A percentile compares a stretch with the other conserved stretches of the same genome.
These are phyloP conservation scores for Mycotypha africana DNA, from an alignment of 371 early-diverging fungal species.

Conservation along the genomic window DNA sequence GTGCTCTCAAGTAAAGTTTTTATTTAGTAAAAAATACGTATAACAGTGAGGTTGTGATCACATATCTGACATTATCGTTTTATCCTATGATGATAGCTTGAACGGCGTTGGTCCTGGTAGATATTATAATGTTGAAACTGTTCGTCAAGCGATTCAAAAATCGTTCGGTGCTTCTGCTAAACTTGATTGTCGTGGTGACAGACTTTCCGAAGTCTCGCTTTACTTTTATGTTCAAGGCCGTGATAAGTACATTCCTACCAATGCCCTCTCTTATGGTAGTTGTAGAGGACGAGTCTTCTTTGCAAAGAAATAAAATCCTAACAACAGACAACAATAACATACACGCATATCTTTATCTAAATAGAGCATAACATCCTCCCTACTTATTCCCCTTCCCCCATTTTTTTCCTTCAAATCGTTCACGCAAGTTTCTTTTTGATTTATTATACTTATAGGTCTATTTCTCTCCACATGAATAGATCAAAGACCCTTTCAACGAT, in stretches of 20 bases:
- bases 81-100: constrained; percentile 18
- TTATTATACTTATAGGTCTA: too few relatives aligned
- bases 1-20: constrained; percentile 35
- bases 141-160: constrained; percentile 27
- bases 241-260: constrained; percentile 25
- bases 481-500: too few relatives aligned
- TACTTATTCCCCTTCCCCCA: too few relatives aligned
- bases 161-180: constrained; percentile 23
- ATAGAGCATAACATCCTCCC: too few relatives aligned
- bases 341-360: too few relatives aligned
- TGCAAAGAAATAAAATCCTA: constrained; percentile 28
- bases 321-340: too few relatives aligned
- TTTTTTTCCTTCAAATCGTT: too few relatives aligned
- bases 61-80: too few relatives aligned
- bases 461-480: too few relatives aligned
- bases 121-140: constrained; percentile 22
- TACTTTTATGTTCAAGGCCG: constrained; percentile 40
- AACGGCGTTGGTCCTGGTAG: constrained; percentile 40
- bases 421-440: too few relatives aligned
- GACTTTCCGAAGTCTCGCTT: constrained; percentile 28
- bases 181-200: constrained; percentile 24
- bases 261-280: constrained; percentile 21
- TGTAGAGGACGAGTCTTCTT: constrained; percentile 34
- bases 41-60: too few relatives aligned
- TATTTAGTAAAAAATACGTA: too few relatives aligned